Conservation (phyloP, 305 asterid species). For the Fraxinus velutina region DNA sequence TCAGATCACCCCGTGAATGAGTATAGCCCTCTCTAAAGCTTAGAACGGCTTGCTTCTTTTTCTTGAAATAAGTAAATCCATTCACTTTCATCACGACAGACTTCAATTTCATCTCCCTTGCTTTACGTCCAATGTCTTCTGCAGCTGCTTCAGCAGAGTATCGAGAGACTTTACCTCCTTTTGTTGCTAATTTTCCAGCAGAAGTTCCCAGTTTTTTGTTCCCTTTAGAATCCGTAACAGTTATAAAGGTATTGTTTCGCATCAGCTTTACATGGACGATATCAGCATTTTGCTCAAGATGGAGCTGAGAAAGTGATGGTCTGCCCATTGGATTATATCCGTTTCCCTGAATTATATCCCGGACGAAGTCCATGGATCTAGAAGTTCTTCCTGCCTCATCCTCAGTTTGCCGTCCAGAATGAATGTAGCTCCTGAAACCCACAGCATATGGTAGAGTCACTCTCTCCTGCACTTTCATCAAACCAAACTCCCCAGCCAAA, state of each 20-base stretch:
- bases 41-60: constrained; percentile 67
- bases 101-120: constrained; percentile 54
- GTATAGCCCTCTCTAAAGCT: constrained; percentile 72
- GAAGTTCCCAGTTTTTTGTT: constrained; percentile 62
- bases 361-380: constrained; percentile 27
- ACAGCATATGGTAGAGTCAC: neutral
- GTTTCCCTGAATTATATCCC: constrained; percentile 20
- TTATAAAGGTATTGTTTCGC: constrained; percentile 72
- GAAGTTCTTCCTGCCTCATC: constrained; percentile 25
- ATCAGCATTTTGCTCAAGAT: constrained; percentile 67
- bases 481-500: constrained; percentile 30
- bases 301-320: constrained; percentile 15
- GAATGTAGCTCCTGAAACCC: constrained; percentile 15
- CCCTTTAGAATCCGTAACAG: constrained; percentile 77
- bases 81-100: constrained; percentile 81
- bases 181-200: constrained; percentile 64
- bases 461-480: constrained; percentile 2
- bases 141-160: constrained; percentile 81
- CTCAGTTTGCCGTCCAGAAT: constrained; percentile 43
- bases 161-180: constrained; percentile 56
- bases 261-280: constrained; percentile 77
- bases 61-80: constrained; percentile 62
- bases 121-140: constrained; percentile 78
- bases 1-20: constrained; percentile 52
- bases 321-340: neutral